Evolutionary conservation across 768 basidiomycete genomes (phyloP).

Genomic region (Tricholoma sp.): DNA sequence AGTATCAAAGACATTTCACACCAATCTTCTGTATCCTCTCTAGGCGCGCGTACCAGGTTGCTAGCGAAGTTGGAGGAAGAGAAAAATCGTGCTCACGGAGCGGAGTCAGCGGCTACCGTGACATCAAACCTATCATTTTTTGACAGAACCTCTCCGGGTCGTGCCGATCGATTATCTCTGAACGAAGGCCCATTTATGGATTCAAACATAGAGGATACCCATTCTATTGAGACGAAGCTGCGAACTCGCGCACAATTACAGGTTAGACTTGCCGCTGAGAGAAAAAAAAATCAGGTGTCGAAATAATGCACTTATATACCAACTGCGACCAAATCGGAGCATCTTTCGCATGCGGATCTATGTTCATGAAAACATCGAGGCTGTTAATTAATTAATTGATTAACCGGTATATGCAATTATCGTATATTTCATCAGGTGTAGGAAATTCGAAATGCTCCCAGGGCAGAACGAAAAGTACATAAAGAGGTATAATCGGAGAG

Average conservation of each 20-base stretch:
- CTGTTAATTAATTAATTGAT: conserved; percentile 1
- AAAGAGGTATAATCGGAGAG: neutral
- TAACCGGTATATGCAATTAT: neutral
- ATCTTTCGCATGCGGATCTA: neutral
- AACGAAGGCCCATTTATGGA: neutral
- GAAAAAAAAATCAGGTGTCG: conserved; percentile 13
- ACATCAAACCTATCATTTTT: conserved; percentile 4
- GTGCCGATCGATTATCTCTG: conserved; percentile 2
- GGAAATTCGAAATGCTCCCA: neutral
- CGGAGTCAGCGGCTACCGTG: neutral
- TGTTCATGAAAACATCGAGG: neutral
- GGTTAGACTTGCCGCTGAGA: conserved; percentile 43
- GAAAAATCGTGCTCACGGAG: conserved; percentile 25
- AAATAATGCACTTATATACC: neutral
- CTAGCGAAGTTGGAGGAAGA: conserved; percentile 40
- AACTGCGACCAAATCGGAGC: neutral
- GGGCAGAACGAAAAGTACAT: neutral
- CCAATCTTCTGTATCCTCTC: conserved; percentile 2
- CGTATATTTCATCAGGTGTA: neutral
- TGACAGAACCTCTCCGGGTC: conserved; percentile 13
- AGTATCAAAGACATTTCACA: conserved; percentile 8
- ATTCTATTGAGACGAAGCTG: conserved; percentile 36
- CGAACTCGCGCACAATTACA: conserved; percentile 44
- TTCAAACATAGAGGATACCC: conserved; percentile 12
- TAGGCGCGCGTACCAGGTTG: conserved; percentile 30